These are phyloP conservation scores for Halophytophthora batemanensis DNA, from an alignment of 352 stramenopile species.

Conservation along the genomic window DNA sequence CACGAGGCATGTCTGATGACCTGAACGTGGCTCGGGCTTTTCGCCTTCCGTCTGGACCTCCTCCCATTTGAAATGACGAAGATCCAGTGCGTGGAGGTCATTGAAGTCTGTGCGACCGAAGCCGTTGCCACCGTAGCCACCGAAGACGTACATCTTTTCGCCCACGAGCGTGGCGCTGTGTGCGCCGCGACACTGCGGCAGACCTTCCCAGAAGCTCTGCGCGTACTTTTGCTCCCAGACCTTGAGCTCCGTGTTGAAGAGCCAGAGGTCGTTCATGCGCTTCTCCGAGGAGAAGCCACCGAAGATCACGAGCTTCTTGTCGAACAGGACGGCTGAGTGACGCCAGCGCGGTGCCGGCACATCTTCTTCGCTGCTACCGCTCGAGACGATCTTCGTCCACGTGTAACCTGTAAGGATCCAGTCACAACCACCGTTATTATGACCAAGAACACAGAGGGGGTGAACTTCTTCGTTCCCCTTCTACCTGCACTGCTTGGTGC, in stretches of 20 bases:
- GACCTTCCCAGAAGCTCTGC: constrained; percentile 85
- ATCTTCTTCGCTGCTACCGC: constrained; percentile 42
- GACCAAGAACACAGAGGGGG: not conserved
- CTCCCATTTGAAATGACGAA: constrained; percentile 91
- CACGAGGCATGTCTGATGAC: constrained; percentile 90
- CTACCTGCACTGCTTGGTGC: too few relatives aligned
- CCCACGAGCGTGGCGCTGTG: constrained; percentile 89
- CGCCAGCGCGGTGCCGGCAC: constrained; percentile 74
- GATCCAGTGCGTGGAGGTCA: constrained; percentile 91
- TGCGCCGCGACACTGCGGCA: constrained; percentile 89
- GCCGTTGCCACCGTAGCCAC: constrained; percentile 94
- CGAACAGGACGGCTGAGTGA: constrained; percentile 77
- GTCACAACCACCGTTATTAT: not conserved
- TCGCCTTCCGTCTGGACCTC: constrained; percentile 85
- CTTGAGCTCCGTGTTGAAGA: constrained; percentile 93
- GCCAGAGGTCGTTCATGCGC: constrained; percentile 96
- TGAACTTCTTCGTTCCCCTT: too few relatives aligned
- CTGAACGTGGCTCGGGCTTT: constrained; percentile 89
- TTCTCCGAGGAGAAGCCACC: constrained; percentile 92
- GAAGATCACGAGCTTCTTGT: constrained; percentile 92
- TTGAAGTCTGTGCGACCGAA: constrained; percentile 95
- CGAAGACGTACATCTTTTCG: constrained; percentile 93
- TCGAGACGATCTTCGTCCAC: constrained; percentile 18
- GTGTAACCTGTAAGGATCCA: constrained; percentile 58
- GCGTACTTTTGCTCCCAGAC: constrained; percentile 92